These are phyloP conservation scores for Zygotorulaspora florentina DNA, from an alignment of 805 yeast genomes.

Conservation along the genomic window DNA sequence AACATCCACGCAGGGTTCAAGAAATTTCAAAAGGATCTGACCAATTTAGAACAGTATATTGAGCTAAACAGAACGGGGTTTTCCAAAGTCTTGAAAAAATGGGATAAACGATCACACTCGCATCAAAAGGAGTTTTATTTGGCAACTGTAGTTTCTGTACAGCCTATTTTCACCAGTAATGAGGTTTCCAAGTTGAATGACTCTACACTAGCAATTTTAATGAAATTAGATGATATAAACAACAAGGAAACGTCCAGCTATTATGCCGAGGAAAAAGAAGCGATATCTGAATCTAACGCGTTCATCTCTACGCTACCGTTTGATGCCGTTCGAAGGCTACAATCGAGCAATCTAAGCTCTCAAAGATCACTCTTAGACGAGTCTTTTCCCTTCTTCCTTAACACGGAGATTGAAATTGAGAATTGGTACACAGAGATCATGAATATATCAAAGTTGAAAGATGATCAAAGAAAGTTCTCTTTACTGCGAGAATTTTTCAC, in stretches of 20 bases:
- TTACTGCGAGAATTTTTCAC: conserved; percentile 24
- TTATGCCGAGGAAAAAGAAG: conserved; percentile 4
- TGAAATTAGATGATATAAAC: conserved; percentile 29
- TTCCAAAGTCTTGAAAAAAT: conserved; percentile 89
- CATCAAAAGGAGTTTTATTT: conserved; percentile 90
- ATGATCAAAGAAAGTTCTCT: conserved; percentile 24
- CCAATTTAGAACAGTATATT: conserved; percentile 85
- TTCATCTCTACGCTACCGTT: neutral
- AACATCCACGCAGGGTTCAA: conserved; percentile 85
- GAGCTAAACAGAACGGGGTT: conserved; percentile 95
- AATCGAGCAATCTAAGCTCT: neutral
- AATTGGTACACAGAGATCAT: conserved; percentile 34
- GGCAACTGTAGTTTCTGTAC: conserved; percentile 90
- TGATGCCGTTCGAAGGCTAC: neutral
- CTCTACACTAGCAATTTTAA: conserved; percentile 36
- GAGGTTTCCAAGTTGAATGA: conserved; percentile 84
- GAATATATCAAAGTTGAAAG: conserved; percentile 32
- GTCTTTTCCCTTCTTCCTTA: conserved; percentile 6
- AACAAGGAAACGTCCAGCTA: conserved; percentile 29
- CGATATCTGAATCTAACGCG: neutral
- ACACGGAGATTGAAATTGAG: conserved; percentile 29
- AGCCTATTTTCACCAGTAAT: conserved; percentile 90
- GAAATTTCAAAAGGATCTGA: conserved; percentile 83
- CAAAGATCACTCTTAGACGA: conserved; percentile 1
- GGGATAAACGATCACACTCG: conserved; percentile 96